These are phyloP conservation scores for Pelargonium nanum DNA, from an alignment of 345 rosid species.

Conservation along the genomic window DNA sequence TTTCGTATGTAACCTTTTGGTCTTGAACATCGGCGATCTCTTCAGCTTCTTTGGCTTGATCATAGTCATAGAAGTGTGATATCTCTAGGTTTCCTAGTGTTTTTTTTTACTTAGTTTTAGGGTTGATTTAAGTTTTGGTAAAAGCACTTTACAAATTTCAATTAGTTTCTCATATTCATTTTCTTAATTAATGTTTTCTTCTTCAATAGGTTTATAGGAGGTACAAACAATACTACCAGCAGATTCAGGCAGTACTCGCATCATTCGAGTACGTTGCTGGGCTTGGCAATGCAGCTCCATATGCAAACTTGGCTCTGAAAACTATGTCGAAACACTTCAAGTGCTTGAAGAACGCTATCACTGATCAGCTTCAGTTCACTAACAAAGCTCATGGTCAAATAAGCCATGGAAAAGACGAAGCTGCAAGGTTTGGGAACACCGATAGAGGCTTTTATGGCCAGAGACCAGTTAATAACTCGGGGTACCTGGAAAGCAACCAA, in stretches of 20 bases:
- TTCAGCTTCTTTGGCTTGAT: too few relatives aligned
- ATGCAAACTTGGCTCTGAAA: conserved; percentile 51
- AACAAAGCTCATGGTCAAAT: conserved; percentile 23
- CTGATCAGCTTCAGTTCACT: conserved; percentile 63
- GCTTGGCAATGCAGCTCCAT: conserved; percentile 79
- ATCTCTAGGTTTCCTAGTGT: too few relatives aligned
- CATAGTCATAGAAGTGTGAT: too few relatives aligned
- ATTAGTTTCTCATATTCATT: neutral
- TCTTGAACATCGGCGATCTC: too few relatives aligned
- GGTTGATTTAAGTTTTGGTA: too few relatives aligned
- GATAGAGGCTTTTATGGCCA: conserved; percentile 35
- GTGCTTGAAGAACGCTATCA: conserved; percentile 59
- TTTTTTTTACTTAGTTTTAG: too few relatives aligned
- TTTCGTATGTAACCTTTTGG: too few relatives aligned
- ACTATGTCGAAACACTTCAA: conserved; percentile 74
- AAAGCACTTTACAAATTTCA: too few relatives aligned
- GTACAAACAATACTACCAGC: conserved; percentile 78
- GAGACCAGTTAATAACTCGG: conserved; percentile 28
- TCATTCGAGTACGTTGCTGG: conserved; percentile 78
- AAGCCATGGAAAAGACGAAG: conserved; percentile 37
- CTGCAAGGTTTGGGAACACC: conserved; percentile 29
- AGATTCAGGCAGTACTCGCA: conserved; percentile 64
- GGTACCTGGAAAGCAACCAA: conserved; percentile 48
- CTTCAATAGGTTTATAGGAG: conserved; percentile 53
- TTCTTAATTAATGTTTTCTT: too few relatives aligned